Base-by-base conservation (phyloP, 1,284 basidiomycete species). In the Malassezia restricta region DNA sequence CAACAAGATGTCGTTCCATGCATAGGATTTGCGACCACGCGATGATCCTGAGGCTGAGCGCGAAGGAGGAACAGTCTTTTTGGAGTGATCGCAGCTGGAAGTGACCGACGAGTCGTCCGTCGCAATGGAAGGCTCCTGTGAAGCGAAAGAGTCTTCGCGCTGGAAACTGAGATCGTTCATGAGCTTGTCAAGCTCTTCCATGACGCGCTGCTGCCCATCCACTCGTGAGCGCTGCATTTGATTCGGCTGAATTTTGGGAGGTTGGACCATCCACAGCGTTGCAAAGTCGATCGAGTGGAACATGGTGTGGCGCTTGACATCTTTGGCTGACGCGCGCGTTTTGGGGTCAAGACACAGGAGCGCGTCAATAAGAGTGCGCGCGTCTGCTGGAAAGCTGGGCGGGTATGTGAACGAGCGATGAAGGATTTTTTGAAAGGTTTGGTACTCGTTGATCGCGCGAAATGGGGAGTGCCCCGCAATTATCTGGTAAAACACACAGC, bases 371-470 rank as follows among this genome's bases (percentile, higher is more conserved):
- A 79, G 62, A 27, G 76, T 74, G 35, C 70, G 68, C 0, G 78
- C 78, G 27, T 75, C 74, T 8, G 64, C 58, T 12, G 77, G 76
- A 47, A 79, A 77, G 1, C 68, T 75, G 6, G 74, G 66, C 0
- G 78, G 78, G 51, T 75, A 79, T 1, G 71, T 63, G 57, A 77
- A 76, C 12, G 78, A 76, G 40, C 75, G 66, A 40, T 77, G 75
- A 50, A 79, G 70, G 53, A 80, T 79, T 63, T 77, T 78, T 51
- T 80, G 79, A 54, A 80, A 78, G 9, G 78, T 80, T 50, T 80
- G 75, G 60, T 79, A 80, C 63, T 80, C 79, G 40, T 78, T 80
- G 9, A 76, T 74, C 0, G 76, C 78, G 48, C 79, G 74, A 69
- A 80, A 80, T 0, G 79, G 79, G 11, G 79, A 77, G 50, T 74